A percentile compares a stretch with the other conserved stretches of the same genome.
Conservation (phyloP, 441 rosid genomes). For the Pelargonium cotyledonis region DNA sequence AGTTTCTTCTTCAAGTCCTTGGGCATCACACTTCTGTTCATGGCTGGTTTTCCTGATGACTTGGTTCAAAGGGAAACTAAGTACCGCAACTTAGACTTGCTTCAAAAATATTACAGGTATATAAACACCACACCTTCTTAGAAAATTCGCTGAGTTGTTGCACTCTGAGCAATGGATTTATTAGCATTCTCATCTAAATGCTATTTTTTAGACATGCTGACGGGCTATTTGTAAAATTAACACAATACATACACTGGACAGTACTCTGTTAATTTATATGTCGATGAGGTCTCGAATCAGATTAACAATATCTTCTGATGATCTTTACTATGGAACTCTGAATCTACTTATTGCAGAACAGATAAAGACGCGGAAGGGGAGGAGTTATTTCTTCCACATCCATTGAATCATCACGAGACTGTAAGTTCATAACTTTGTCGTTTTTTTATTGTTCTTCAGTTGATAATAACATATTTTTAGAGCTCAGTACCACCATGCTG, state of each 20-base stretch:
- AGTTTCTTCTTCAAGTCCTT: slow-evolving; percentile 68
- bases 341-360: slow-evolving; percentile 32
- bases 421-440: slow-evolving; percentile 23
- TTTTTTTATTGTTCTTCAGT: background rate
- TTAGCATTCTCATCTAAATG: too few species aligned
- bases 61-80: slow-evolving; percentile 50
- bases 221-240: too few species aligned
- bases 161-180: too few species aligned
- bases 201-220: too few species aligned
- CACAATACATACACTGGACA: background rate
- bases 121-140: background rate
- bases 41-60: slow-evolving; percentile 57
- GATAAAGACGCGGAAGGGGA: slow-evolving; percentile 47
- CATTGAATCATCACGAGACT: slow-evolving; percentile 15
- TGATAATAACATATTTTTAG: background rate
- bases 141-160: background rate
- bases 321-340: background rate
- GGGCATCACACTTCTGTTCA: slow-evolving; percentile 54
- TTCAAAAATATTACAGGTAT: slow-evolving; percentile 59
- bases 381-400: slow-evolving; percentile 35
- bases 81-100: slow-evolving; percentile 40
- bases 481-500: background rate
- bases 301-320: background rate
- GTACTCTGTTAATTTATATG: background rate
- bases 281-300: background rate